Conservation (phyloP, 73 alveolate species). For the Paramecium bursaria region DNA sequence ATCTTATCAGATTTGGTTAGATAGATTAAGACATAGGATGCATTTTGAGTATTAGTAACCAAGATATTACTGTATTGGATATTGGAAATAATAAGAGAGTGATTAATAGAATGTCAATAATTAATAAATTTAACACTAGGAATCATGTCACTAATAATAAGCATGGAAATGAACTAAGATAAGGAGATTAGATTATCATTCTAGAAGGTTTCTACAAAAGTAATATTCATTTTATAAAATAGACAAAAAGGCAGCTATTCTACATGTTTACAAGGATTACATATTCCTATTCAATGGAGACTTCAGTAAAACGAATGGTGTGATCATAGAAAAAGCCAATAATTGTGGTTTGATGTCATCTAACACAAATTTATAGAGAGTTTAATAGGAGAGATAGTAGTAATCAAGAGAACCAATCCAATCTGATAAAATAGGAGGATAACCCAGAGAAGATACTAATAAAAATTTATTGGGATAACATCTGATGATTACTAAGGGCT, state of each 20-base stretch:
- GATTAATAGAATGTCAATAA: conserved; percentile 21
- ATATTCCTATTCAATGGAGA: conserved; percentile 48
- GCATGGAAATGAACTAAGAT: conserved; percentile 44
- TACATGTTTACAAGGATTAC: conserved; percentile 53
- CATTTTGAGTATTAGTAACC: background rate
- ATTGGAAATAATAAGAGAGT: background rate
- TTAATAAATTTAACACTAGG: conserved; percentile 6
- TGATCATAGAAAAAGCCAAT: conserved; percentile 36
- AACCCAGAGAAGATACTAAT: conserved; percentile 7
- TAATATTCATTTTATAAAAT: background rate
- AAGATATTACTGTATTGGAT: conserved; percentile 27
- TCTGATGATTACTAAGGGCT: conserved; percentile 4
- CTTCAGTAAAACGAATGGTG: conserved; percentile 37
- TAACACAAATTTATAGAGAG: background rate
- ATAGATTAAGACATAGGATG: conserved; percentile 53
- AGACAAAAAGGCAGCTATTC: conserved; percentile 35
- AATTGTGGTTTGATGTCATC: conserved; percentile 54
- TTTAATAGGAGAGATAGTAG: background rate
- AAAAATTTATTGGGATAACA: conserved; percentile 5
- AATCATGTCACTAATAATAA: conserved; percentile 43
- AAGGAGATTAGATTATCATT: conserved; percentile 27
- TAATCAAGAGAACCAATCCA: conserved; percentile 4
- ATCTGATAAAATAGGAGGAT: no score
- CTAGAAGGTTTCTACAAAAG: conserved; percentile 54
- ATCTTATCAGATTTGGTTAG: conserved; percentile 18